Percentiles rank a stretch among this genome's conserved stretches.
Conservation (phyloP, 495 filamentous ascomycete genomes). For the Trichocladium antarcticum region DNA sequence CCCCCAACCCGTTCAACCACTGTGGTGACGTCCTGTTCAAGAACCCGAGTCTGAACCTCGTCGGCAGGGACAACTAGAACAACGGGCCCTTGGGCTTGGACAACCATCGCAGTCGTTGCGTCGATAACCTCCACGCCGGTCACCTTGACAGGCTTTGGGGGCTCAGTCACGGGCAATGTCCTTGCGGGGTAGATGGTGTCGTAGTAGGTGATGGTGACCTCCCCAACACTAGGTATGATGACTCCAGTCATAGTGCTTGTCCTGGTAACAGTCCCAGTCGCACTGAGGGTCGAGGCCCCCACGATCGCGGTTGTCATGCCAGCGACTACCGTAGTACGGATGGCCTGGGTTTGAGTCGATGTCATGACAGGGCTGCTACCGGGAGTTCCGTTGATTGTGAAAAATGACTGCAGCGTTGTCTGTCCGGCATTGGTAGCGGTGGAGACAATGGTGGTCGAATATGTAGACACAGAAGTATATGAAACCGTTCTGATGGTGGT, state of each 20-base stretch:
- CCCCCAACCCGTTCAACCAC: conserved; percentile 14
- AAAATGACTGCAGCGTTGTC: conserved; percentile 1
- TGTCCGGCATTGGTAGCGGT: not conserved
- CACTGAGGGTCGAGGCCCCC: not conserved
- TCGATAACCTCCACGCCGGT: conserved; percentile 11
- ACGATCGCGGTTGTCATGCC: not conserved
- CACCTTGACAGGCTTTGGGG: conserved; percentile 2
- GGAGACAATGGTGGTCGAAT: conserved; percentile 4
- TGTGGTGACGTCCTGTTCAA: conserved; percentile 9
- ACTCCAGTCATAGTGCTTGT: conserved; percentile 14
- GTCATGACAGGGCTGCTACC: conserved; percentile 1
- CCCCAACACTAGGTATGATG: conserved; percentile 16
- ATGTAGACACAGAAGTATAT: not conserved
- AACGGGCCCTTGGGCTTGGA: conserved; percentile 15
- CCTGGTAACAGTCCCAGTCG: not conserved
- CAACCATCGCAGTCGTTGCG: conserved; percentile 3
- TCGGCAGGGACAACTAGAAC: conserved; percentile 9
- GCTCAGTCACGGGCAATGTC: not conserved
- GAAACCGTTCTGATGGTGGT: not conserved
- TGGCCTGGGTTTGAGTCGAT: not conserved
- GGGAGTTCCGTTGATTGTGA: conserved; percentile 1
- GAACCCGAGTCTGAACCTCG: conserved; percentile 13
- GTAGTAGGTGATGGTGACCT: conserved; percentile 22
- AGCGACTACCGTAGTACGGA: not conserved
- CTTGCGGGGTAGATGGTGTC: conserved; percentile 10